Evolutionary conservation across 345 rosid species (phyloP), one percentile per base, ranked within the genome.

Genomic region (Arabidopsis thaliana): DNA sequence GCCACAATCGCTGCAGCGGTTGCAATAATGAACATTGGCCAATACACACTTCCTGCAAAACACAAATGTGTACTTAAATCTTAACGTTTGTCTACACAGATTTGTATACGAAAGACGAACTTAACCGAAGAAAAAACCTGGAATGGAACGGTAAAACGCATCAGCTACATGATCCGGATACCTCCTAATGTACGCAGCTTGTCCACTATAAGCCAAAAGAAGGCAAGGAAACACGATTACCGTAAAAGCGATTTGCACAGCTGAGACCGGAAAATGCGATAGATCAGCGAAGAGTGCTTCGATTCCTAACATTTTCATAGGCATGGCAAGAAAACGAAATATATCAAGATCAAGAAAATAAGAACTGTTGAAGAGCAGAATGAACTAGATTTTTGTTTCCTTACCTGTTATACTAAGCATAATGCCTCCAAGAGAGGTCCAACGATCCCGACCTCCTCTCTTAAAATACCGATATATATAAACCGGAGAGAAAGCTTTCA

Each of bases 271-370:
- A 65, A 93, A 93, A 82, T 93, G 98, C 58, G 97, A 93, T 50
- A 93, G 90, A 80, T 91, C 97, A 30, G 97, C 98, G 48, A 89
- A 93, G 75, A 93, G 62, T 53, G 97, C 96, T 81, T 93, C 97
- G 1, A 93, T 89, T 78, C 97, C 98, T 93, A 80, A 38, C 59
- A 73, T 45, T 77, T 52, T 25, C 53, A 20, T 13, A n/a, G 5
- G 2, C 56, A 58, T 11, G 16, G 2, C n/a, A 52, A 61, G 48
- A 48, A 36, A 33, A 51, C 22, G 23, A 48, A 4, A 7, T 14
- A 28, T 6, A 38, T 55, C 28, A 63, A 36, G 33, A 70, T 59
- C 30, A 7, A 53, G 65, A 62, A 49, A 25, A 30, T 9, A 30
- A 16, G 16, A 33, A 23, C 9, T 30, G 38, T 23, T 22, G 2